Conservation (phyloP, 306 rosid species). For the Macrotyloma uniflorum region DNA sequence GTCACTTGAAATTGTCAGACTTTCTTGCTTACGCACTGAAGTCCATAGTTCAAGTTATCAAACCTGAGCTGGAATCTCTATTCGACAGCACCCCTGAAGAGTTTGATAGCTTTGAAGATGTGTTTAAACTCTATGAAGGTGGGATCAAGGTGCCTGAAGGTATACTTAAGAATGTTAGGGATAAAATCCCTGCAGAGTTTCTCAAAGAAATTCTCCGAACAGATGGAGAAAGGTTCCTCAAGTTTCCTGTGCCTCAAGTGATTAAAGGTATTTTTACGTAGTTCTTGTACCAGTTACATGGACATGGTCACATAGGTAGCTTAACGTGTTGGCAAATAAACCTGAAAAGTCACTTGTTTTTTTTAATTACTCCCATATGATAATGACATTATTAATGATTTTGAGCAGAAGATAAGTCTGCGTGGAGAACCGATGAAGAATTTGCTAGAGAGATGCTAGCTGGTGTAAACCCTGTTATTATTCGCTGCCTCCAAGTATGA, state of each 20-base stretch:
- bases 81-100: constrained; percentile 57
- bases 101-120: constrained; percentile 69
- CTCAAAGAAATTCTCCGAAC: constrained; percentile 70
- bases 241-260: constrained; percentile 79
- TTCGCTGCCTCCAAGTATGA: constrained; percentile 66
- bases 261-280: constrained; percentile 59
- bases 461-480: constrained; percentile 73
- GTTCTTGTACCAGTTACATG: background rate
- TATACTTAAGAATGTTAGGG: constrained; percentile 48
- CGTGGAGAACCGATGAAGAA: constrained; percentile 91
- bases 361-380: background rate
- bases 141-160: constrained; percentile 62
- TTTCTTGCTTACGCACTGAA: constrained; percentile 73
- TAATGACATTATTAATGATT: constrained; percentile 34
- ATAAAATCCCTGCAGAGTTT: constrained; percentile 58
- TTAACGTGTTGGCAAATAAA: background rate
- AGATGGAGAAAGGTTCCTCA: constrained; percentile 63
- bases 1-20: constrained; percentile 79
- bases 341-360: background rate
- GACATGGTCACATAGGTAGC: background rate
- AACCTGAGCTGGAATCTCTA: constrained; percentile 65
- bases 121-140: constrained; percentile 72
- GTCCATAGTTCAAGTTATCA: constrained; percentile 61
- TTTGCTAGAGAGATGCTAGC: constrained; percentile 93
- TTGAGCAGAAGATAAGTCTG: constrained; percentile 66